Conservation (phyloP, 768 basidiomycete genomes). For the Psilocybe sp. region DNA sequence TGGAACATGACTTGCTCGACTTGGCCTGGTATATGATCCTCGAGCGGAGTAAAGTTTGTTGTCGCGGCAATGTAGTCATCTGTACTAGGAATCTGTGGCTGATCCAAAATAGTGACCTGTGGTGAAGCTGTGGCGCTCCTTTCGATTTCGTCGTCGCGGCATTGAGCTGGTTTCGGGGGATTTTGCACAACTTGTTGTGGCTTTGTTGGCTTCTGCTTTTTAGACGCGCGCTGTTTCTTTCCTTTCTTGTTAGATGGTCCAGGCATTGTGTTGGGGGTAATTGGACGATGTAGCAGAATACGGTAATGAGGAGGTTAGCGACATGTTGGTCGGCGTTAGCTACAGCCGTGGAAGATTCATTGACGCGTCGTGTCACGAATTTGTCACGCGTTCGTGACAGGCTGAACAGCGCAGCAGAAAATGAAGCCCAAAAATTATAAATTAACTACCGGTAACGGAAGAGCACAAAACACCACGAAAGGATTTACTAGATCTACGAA, state of each 20-base stretch:
- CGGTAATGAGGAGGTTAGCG: too few species aligned
- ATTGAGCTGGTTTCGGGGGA: neutral
- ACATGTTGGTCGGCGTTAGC: neutral
- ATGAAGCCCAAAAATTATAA: too few species aligned
- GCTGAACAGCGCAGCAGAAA: neutral
- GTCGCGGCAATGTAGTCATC: neutral
- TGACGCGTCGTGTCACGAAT: neutral
- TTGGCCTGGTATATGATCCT: conserved; percentile 8
- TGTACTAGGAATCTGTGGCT: conserved; percentile 10
- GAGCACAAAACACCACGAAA: neutral
- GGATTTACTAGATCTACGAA: neutral
- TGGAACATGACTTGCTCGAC: conserved; percentile 28
- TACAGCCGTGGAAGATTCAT: neutral
- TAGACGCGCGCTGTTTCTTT: conserved; percentile 24
- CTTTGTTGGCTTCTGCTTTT: conserved; percentile 2
- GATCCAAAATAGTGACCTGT: conserved; percentile 14
- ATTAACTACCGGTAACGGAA: neutral
- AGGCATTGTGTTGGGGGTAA: conserved; percentile 40
- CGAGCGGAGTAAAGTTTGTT: conserved; percentile 6
- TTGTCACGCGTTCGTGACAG: neutral
- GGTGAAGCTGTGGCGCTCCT: conserved; percentile 17
- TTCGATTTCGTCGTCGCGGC: conserved; percentile 3
- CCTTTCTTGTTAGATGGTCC: conserved; percentile 53
- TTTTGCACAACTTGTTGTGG: neutral
- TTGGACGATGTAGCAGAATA: neutral